Conservation (phyloP, 352 stramenopile species). For the Plasmopara muralis region DNA sequence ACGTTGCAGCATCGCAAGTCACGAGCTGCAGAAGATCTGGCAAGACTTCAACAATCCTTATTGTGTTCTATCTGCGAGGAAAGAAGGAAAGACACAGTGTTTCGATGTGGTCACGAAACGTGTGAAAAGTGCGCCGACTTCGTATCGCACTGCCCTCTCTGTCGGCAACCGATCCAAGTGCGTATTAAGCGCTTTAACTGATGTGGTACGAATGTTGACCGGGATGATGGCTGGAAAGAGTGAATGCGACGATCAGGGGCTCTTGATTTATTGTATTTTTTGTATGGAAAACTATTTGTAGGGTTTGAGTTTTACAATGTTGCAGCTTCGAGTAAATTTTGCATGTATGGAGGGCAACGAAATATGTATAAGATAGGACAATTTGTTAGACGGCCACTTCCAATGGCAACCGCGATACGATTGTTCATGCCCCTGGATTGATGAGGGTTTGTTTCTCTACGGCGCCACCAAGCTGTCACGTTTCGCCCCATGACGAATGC, state of each 20-base stretch:
- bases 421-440: slow-evolving; percentile 15
- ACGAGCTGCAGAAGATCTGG: slow-evolving; percentile 49
- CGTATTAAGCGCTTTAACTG: slow-evolving; percentile 67
- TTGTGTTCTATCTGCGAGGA: slow-evolving; percentile 76
- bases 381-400: slow-evolving; percentile 32
- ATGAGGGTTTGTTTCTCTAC: slow-evolving; percentile 13
- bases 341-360: slow-evolving; percentile 4
- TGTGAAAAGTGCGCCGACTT: slow-evolving; percentile 48
- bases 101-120: slow-evolving; percentile 82
- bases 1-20: slow-evolving; percentile 37
- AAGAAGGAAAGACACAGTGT: slow-evolving; percentile 68
- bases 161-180: slow-evolving; percentile 61
- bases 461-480: slow-evolving; percentile 31
- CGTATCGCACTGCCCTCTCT: slow-evolving; percentile 62
- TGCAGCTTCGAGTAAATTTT: not conserved
- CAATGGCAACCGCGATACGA: slow-evolving; percentile 29
- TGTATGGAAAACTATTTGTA: no score
- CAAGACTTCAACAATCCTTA: slow-evolving; percentile 51
- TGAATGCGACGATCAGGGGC: slow-evolving; percentile 2
- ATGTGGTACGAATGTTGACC: not conserved
- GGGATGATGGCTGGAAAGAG: no score
- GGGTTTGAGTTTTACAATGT: no score
- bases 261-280: slow-evolving; percentile 25
- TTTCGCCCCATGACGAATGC: slow-evolving; percentile 79
- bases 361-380: slow-evolving; percentile 10